Percentiles rank a stretch among this genome's conserved stretches.
phyloP scores from a whole-genome alignment of 2,329 filamentous ascomycete genomes.

The Talaromyces funiculosus region DNA sequence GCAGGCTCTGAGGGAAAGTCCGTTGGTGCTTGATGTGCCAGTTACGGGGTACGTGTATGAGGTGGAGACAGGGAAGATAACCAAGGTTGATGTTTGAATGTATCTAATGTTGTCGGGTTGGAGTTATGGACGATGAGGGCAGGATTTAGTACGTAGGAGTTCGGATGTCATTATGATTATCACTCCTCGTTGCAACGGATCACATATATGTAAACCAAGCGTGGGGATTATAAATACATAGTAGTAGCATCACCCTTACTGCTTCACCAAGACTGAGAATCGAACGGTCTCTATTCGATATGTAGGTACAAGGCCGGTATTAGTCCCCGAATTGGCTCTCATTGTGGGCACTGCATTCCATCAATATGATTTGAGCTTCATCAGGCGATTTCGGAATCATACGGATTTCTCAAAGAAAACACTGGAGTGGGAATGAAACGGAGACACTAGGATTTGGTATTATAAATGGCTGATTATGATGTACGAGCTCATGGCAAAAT shows the following conservation, averaged over 20 bases:
- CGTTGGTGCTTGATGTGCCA: constrained; percentile 54
- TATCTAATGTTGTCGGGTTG: constrained; percentile 30
- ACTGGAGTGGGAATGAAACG: constrained; percentile 17
- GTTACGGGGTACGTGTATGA: constrained; percentile 72
- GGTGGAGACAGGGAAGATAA: constrained; percentile 62
- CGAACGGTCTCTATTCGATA: neutral
- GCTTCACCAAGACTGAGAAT: neutral
- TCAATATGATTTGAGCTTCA: constrained; percentile 19
- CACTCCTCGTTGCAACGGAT: neutral
- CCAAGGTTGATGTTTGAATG: constrained; percentile 31
- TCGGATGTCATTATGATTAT: too few relatives aligned
- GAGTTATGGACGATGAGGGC: constrained; percentile 16
- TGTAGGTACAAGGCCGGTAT: neutral
- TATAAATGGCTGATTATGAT: neutral
- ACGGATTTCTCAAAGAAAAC: constrained; percentile 23
- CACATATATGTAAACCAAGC: neutral
- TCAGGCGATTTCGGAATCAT: constrained; percentile 16
- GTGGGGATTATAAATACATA: neutral
- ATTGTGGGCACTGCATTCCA: constrained; percentile 29
- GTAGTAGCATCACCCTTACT: neutral
- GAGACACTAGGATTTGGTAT: neutral
- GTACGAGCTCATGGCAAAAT: neutral
- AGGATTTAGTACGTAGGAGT: too few relatives aligned
- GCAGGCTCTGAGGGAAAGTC: constrained; percentile 52
- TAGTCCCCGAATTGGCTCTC: constrained; percentile 28